Evolutionary conservation across 257 asterid species (phyloP), one percentile per base, ranked within the genome.

Genomic region (Solanum raphanifolium): DNA sequence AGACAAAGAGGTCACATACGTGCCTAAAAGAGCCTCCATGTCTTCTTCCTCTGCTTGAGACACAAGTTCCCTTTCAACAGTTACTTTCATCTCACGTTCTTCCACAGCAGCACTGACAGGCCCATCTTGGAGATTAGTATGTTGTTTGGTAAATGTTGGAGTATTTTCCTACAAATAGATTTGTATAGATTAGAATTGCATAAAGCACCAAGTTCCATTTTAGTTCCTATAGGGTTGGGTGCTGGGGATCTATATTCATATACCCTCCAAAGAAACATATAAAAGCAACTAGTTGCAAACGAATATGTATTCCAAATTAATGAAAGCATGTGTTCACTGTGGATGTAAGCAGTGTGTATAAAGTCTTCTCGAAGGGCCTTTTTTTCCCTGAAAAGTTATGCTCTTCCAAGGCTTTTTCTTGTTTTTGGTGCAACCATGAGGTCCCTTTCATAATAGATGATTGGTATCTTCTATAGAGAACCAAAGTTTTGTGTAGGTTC

Each of bases 11-110:
- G 43, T 20, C 89, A 94, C 99, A 13, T 94, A 97, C 99, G 98
- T 95, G 96, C 94, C 99, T 94, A 97, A 91, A 91, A 97, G 99
- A 83, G 98, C 98, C 94, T 97, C 99, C 99, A 96, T 97, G 91
- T 97, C 99, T 90, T 96, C 99, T 91, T 97, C 99, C 92, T 96
- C 99, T 6, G 98, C 98, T 88, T 96, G 99, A 81, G 99, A 93
- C 84, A 97, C 99, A 83, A 97, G 98, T 87, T 97, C 99, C 89
- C 91, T 97, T 93, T 95, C 99, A 87, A 97, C 99, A 13, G 98
- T 97, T 88, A 97, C 98, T 89, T 92, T 91, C 94, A 92, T 92
- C 91, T 94, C 99, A 91, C 91, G 89, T 89, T 95, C 98, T 41
- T 90, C 85, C 86, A 88, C 68, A 36, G 78, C 87, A 86, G 66